Conservation (phyloP, 306 rosid species). For the Clitoria ternatea region DNA sequence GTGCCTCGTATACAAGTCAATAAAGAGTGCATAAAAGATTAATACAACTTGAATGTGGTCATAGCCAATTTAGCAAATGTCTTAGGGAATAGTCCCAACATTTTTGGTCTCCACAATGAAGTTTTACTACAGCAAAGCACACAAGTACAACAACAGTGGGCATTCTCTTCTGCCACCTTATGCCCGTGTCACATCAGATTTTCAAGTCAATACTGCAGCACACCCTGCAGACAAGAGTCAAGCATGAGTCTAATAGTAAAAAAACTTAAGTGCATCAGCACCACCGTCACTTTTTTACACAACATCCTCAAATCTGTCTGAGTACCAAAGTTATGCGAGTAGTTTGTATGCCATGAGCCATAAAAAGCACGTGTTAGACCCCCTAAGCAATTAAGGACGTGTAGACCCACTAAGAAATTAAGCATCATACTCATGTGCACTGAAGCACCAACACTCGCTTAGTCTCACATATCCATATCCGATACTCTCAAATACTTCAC, state of each 20-base stretch:
- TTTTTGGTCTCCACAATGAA: neutral
- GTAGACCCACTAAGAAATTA: too few species aligned
- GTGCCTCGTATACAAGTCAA: neutral
- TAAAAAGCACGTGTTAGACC: neutral
- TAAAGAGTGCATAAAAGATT: conserved; percentile 3
- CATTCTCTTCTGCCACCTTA: conserved; percentile 13
- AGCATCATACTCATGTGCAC: neutral
- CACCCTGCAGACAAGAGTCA: conserved; percentile 56
- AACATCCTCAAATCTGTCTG: neutral
- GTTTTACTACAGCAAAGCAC: conserved; percentile 17
- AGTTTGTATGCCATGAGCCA: neutral
- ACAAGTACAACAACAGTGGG: neutral
- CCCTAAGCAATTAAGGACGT: too few species aligned
- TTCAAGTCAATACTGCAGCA: conserved; percentile 27
- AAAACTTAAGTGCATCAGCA: neutral
- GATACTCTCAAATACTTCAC: too few species aligned
- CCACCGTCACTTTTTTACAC: neutral
- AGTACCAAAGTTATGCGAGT: neutral
- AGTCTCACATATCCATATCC: too few species aligned
- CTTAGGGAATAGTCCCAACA: neutral
- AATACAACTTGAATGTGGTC: conserved; percentile 14
- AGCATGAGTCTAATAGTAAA: neutral
- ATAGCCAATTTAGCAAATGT: neutral
- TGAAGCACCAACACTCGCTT: too few species aligned
- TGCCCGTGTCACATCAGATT: conserved; percentile 16